A percentile compares a stretch with the other conserved stretches of the same genome.
Conservation (phyloP, 495 filamentous ascomycete species). For the Penicillium tannophilum region DNA sequence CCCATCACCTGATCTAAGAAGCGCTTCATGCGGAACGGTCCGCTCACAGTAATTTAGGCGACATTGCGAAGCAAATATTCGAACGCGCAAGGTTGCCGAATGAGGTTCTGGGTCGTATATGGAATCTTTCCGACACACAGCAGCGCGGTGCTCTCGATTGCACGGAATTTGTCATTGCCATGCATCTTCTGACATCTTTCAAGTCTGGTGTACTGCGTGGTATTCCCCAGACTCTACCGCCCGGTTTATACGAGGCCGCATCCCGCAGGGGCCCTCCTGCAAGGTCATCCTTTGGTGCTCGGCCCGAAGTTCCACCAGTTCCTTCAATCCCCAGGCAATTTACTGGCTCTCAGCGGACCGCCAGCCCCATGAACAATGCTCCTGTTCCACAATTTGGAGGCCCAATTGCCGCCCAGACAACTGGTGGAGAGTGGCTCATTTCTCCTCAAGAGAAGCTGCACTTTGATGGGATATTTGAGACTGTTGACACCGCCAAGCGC, state of each 20-base stretch:
- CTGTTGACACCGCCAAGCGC: slow-evolving; percentile 73
- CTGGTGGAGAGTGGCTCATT: slow-evolving; percentile 83
- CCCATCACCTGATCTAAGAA: background rate
- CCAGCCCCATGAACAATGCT: slow-evolving; percentile 63
- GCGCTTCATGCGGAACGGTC: background rate
- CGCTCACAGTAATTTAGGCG: slow-evolving; percentile 47
- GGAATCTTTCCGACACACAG: slow-evolving; percentile 91
- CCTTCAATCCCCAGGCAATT: slow-evolving; percentile 73
- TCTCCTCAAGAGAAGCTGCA: slow-evolving; percentile 78
- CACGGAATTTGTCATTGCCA: slow-evolving; percentile 96
- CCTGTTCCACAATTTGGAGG: slow-evolving; percentile 55
- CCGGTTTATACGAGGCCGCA: slow-evolving; percentile 89
- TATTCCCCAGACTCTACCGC: slow-evolving; percentile 79
- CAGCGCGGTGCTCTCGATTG: slow-evolving; percentile 84
- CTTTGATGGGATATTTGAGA: slow-evolving; percentile 82
- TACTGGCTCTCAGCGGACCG: slow-evolving; percentile 65
- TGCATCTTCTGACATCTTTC: slow-evolving; percentile 92
- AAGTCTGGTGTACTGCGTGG: slow-evolving; percentile 79
- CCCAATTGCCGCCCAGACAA: slow-evolving; percentile 60
- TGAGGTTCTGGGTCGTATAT: slow-evolving; percentile 87
- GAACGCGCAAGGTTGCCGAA: slow-evolving; percentile 89
- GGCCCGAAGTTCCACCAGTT: slow-evolving; percentile 49
- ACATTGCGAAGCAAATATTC: slow-evolving; percentile 91
- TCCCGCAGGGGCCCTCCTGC: slow-evolving; percentile 62
- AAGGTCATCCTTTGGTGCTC: slow-evolving; percentile 49